Base-by-base conservation (phyloP, 306 rosid species). In the Dicorynia guianensis region DNA sequence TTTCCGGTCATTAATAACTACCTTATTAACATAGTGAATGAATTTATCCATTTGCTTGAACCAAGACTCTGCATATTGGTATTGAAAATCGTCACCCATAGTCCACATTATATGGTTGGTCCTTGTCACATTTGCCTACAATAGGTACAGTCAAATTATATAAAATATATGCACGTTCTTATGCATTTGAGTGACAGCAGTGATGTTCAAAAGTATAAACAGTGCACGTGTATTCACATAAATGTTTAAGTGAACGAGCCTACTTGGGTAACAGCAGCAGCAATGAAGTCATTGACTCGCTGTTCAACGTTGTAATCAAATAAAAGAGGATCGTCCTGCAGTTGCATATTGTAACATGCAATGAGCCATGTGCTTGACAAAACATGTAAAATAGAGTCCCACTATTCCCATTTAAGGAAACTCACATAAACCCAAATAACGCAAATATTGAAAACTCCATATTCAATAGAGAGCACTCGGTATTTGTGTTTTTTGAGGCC, bases 41-140 rank as follows among this genome's bases (percentile, higher is more conserved):
- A 94, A 72, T 76, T 84, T 94, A 76, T 94, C 98, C 97, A 94
- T 88, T 81, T 94, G 94, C 72, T 85, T 94, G 74, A 91, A 94
- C 98, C 97, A 94, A 63, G 89, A 69, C 73, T 94, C 98, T 5
- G 97, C 98, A 87, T 91, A 89, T 72, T 91, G 97, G 85, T 94
- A 94, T 69, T 44, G 76, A 71, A 94, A 94, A 87, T 94, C 98
- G 81, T 91, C 97, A 49, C 98, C 98, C 98, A 94, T 94, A 57
- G 98, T 94, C 94, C 94, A 94, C 97, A 94, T 94, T 35, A 94
- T 84, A 76, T 94, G 98, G 72, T 87, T 90, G 18, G 91, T 84
- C 87, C 91, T 85, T 0, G 98, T 94, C 76, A 94, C 89, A 77
- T 89, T 94, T 59, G 88, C 94, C 98, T 94, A 72, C 12, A 63